Percentiles rank a stretch among this genome's conserved stretches.
These are phyloP conservation scores for Aureobasidium sp. DNA, from an alignment of 2,329 filamentous ascomycete species.

Conservation along the genomic window DNA sequence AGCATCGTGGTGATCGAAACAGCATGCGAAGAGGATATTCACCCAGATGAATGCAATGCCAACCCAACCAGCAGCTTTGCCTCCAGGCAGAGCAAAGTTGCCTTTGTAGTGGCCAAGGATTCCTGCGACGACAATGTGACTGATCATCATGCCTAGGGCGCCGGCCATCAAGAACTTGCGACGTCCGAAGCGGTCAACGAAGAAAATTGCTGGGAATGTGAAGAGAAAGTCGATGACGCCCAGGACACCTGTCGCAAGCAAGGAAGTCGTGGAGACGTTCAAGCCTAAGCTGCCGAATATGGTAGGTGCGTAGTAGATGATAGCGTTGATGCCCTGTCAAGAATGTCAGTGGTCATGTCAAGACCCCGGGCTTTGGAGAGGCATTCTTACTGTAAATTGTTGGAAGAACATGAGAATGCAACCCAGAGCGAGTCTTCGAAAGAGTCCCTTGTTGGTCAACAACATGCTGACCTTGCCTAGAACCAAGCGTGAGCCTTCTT, in stretches of 20 bases:
- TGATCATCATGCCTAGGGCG: constrained; percentile 4
- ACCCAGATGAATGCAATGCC: constrained; percentile 66
- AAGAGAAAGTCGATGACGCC: constrained; percentile 64
- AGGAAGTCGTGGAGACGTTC: constrained; percentile 42
- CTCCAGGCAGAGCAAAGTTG: constrained; percentile 45
- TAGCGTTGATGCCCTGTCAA: neutral
- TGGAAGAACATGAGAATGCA: constrained; percentile 40
- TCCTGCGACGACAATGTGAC: constrained; percentile 44
- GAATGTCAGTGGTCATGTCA: neutral
- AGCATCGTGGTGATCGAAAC: too few species aligned
- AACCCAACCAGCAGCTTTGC: constrained; percentile 58
- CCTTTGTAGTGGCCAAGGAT: neutral
- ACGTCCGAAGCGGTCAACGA: constrained; percentile 63
- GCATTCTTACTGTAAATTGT: constrained; percentile 44
- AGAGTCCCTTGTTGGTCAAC: constrained; percentile 54
- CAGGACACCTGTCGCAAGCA: constrained; percentile 64
- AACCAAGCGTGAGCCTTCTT: neutral
- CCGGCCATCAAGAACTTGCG: constrained; percentile 44
- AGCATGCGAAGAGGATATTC: constrained; percentile 34
- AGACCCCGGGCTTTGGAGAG: too few species aligned
- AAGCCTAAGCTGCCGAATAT: constrained; percentile 45
- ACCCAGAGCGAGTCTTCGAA: constrained; percentile 58
- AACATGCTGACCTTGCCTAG: constrained; percentile 53
- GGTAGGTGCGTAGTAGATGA: constrained; percentile 42
- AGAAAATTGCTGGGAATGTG: constrained; percentile 57